phyloP scores from a whole-genome alignment of 306 rosid species.

The Rosa multiflora region DNA sequence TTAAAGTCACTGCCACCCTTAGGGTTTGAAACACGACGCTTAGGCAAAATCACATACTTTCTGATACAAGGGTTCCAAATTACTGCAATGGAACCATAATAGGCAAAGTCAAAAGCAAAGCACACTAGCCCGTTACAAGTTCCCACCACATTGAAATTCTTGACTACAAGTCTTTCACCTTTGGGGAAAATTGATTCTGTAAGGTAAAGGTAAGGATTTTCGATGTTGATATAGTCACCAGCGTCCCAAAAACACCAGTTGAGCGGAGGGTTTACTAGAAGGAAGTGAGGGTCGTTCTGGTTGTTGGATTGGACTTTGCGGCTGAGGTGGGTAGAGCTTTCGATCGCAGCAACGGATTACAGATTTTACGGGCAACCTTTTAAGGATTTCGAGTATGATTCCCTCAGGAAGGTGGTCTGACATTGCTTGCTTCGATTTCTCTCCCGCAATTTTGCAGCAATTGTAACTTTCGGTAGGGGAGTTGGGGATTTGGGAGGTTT shows the following conservation, averaged over 20 bases:
- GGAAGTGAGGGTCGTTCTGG: background rate
- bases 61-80: conserved; percentile 6
- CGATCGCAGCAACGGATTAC: background rate
- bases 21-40: background rate
- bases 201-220: background rate
- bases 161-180: too few relatives aligned
- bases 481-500: too few relatives aligned
- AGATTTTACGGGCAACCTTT: background rate
- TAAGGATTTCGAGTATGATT: background rate
- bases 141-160: too few relatives aligned
- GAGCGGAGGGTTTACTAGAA: background rate
- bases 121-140: conserved; percentile 9
- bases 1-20: background rate
- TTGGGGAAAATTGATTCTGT: background rate
- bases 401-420: background rate
- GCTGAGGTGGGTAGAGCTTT: background rate
- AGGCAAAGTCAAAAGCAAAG: background rate
- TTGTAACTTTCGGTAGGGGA: too few relatives aligned
- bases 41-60: background rate
- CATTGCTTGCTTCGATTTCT: background rate
- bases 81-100: background rate
- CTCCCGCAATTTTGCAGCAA: too few relatives aligned
- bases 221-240: background rate
- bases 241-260: background rate
- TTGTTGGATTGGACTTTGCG: background rate